Conservation (phyloP, 73 alveolate species). For the Tetrahymena borealis region DNA sequence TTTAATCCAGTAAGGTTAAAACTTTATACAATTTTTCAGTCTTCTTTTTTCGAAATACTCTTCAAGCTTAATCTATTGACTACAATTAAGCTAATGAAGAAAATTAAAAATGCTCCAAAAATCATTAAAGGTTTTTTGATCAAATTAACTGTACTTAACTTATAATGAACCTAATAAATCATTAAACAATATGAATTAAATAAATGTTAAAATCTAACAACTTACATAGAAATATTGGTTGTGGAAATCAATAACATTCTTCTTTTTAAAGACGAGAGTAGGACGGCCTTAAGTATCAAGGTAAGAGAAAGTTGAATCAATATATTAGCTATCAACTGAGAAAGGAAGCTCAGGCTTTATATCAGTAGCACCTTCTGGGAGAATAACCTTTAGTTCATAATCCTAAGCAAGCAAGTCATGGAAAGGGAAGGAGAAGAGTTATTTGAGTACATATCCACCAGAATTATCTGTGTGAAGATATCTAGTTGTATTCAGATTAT, state of each 20-base stretch:
- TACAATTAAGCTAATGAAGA: slow-evolving; percentile 4
- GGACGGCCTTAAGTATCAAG: slow-evolving; percentile 78
- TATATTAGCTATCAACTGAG: slow-evolving; percentile 48
- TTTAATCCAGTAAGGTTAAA: background rate
- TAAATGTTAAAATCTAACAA: background rate
- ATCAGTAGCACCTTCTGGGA: slow-evolving; percentile 95
- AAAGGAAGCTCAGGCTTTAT: slow-evolving; percentile 69
- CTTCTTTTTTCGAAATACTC: slow-evolving; percentile 36
- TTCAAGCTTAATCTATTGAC: slow-evolving; percentile 24
- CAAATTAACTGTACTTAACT: slow-evolving; percentile 3
- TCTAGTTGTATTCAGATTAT: slow-evolving; percentile 87
- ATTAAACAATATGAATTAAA: background rate
- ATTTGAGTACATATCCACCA: slow-evolving; percentile 55
- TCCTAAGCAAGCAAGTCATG: slow-evolving; percentile 83
- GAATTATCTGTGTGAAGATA: slow-evolving; percentile 68
- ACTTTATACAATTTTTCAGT: background rate
- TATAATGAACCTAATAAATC: slow-evolving; percentile 6
- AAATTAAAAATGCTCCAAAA: slow-evolving; percentile 19
- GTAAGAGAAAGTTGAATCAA: slow-evolving; percentile 35
- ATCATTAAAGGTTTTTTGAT: slow-evolving; percentile 30
- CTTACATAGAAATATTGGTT: slow-evolving; percentile 47
- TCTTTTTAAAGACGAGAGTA: slow-evolving; percentile 45
- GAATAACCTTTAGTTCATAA: slow-evolving; percentile 69
- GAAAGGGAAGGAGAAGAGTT: slow-evolving; percentile 69
- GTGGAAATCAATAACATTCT: slow-evolving; percentile 56